Conservation (phyloP, 148 eudicot genomes). For the Camellia lanceoleosa region DNA sequence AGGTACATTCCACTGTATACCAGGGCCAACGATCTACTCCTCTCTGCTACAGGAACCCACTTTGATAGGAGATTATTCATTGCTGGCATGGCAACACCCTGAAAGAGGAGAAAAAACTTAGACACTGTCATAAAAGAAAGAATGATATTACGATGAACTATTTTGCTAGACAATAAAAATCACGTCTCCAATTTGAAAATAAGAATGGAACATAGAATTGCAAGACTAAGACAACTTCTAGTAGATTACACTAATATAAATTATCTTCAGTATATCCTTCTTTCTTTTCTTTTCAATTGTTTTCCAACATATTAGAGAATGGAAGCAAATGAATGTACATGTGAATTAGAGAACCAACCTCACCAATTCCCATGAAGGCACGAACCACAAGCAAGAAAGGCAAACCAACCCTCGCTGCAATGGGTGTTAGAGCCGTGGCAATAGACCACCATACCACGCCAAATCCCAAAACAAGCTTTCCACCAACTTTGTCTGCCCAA, state of each 20-base stretch:
- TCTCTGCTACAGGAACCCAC: conserved; percentile 96
- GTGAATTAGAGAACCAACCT: conserved; percentile 17
- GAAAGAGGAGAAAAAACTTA: conserved; percentile 19
- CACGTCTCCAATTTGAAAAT: neutral
- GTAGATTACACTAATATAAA: neutral
- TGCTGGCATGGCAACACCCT: conserved; percentile 99
- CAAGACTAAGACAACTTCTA: neutral
- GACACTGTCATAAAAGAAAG: neutral
- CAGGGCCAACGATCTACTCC: conserved; percentile 92
- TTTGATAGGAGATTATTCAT: conserved; percentile 91
- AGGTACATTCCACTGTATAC: conserved; percentile 99
- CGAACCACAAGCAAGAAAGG: conserved; percentile 84
- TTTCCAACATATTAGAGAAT: neutral
- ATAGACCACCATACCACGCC: conserved; percentile 97
- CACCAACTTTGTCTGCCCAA: conserved; percentile 96
- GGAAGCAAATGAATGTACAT: neutral
- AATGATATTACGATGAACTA: neutral
- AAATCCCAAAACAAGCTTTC: conserved; percentile 78
- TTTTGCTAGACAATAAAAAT: neutral
- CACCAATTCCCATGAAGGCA: conserved; percentile 91
- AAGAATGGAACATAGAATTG: neutral
- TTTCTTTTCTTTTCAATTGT: neutral
- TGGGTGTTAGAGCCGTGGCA: conserved; percentile 80
- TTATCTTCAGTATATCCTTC: neutral
- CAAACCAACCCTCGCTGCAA: conserved; percentile 85